Base-by-base conservation (phyloP, 2,329 filamentous ascomycete genomes). In the Lachnellula cervina region DNA sequence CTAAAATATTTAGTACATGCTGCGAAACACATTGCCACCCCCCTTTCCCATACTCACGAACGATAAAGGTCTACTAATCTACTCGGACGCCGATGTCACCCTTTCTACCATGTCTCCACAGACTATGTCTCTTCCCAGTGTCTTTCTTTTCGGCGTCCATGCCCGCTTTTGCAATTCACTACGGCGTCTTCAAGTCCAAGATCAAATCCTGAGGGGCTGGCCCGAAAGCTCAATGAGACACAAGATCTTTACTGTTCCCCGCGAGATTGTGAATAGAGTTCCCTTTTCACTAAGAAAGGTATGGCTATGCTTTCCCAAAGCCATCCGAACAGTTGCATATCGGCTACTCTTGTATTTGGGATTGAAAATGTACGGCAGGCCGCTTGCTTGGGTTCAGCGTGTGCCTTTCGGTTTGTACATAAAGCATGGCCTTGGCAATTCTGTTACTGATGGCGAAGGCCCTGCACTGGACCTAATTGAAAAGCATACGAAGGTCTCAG, bases 381-480 rank as follows among this genome's bases (percentile, higher is more conserved):
- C 32, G 7, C 42, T 48, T 28, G 8, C 8, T 19, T 49, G 49
- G 49, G 44, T 38, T 34, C 54, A 53, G 40, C 42, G 43, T 21
- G 50, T 45, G 8, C 54, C 44, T 16, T 56, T 56, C 25, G 44
- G 54, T 8, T 47, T 56, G 14, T 56, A 56, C 9, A 52, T 56
- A 43, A 52, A 53, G 37, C 54, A 52, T 23, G 43, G 54, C 16
- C 32, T 1, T 13, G 34, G 42, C 5, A 56, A 44, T 17, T 35
- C 49, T 23, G n/a, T 56, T 4, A 42, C 49, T 3, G 17, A 23
- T 13, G 43, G 49, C 2, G 54, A 56, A 37, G 43, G 34, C 11
- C 43, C 49, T n/a, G 49, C 54, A 6, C 40, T 56, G 11, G 35
- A 14, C 16, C 49, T 56, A 19, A 34, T 56, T 19, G 49, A 56